Percentiles rank a stretch among this genome's conserved stretches.
Conservation (phyloP, 345 rosid genomes). For the Rhodomyrtus tomentosa region DNA sequence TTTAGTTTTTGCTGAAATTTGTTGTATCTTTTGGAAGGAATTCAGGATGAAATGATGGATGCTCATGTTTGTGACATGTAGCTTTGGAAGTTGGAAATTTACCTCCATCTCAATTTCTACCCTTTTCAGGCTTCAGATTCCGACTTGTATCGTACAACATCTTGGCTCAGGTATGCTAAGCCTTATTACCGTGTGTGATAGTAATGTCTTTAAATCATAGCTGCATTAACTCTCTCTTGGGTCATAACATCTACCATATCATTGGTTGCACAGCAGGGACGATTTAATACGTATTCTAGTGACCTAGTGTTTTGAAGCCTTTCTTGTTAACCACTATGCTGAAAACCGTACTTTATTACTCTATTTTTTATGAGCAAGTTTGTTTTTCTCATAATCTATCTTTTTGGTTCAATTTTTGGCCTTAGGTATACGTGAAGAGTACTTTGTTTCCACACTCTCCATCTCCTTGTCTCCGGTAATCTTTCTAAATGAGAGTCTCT, state of each 20-base stretch:
- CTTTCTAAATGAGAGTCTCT: neutral
- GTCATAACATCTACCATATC: neutral
- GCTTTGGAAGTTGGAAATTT: neutral
- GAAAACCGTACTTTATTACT: neutral
- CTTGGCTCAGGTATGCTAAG: constrained; percentile 49
- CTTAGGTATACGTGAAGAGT: constrained; percentile 76
- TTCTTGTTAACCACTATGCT: neutral
- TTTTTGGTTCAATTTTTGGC: neutral
- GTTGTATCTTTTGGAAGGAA: neutral
- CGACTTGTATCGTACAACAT: constrained; percentile 33
- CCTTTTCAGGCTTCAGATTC: neutral
- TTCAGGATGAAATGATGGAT: neutral
- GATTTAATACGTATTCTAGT: neutral
- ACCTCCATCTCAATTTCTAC: neutral
- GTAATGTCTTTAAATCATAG: neutral
- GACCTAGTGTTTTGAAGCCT: neutral
- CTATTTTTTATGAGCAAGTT: neutral
- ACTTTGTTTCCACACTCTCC: constrained; percentile 71
- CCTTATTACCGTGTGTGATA: neutral
- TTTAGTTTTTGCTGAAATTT: neutral
- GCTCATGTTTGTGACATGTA: neutral
- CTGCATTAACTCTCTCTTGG: neutral
- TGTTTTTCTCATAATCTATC: neutral
- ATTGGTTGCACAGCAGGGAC: neutral
- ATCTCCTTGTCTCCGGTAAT: constrained; percentile 68